Evolutionary conservation across 2,329 filamentous ascomycete genomes (phyloP).

Genomic region (Diaporthe longicolla): DNA sequence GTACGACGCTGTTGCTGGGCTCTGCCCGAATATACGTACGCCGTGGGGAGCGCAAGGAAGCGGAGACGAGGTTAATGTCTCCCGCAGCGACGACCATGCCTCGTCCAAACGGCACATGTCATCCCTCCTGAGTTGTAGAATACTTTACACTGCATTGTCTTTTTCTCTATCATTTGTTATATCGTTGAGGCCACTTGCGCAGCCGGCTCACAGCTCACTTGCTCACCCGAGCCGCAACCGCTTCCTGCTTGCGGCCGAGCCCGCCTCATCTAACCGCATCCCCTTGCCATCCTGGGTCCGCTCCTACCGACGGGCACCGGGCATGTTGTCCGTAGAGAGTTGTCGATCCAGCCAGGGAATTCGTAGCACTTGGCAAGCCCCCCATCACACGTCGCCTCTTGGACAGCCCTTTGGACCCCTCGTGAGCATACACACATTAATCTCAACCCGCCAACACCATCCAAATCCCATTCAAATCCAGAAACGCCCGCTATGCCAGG

Average conservation of each 20-base stretch:
- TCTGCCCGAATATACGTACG: background rate
- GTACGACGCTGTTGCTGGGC: background rate
- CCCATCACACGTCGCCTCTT: background rate
- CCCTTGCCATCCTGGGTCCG: background rate
- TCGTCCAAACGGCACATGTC: background rate
- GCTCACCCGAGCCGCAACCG: background rate
- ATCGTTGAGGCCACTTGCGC: background rate
- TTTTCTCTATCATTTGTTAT: background rate
- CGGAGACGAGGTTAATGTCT: too few relatives aligned
- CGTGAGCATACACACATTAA: background rate
- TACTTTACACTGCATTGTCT: constrained; percentile 1
- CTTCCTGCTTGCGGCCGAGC: background rate
- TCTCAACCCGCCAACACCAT: background rate
- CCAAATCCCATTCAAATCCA: background rate
- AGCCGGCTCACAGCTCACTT: background rate
- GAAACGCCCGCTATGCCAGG: constrained; percentile 32
- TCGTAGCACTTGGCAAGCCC: background rate
- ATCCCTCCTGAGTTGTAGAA: background rate
- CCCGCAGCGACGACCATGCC: background rate
- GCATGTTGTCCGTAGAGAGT: background rate
- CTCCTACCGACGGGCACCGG: background rate
- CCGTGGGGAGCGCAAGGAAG: too few relatives aligned
- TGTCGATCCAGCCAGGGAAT: too few relatives aligned
- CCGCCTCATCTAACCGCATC: background rate
- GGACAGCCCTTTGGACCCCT: background rate